phyloP scores from a whole-genome alignment of 116 monocot genomes.

The Dioscorea cayenensis region DNA sequence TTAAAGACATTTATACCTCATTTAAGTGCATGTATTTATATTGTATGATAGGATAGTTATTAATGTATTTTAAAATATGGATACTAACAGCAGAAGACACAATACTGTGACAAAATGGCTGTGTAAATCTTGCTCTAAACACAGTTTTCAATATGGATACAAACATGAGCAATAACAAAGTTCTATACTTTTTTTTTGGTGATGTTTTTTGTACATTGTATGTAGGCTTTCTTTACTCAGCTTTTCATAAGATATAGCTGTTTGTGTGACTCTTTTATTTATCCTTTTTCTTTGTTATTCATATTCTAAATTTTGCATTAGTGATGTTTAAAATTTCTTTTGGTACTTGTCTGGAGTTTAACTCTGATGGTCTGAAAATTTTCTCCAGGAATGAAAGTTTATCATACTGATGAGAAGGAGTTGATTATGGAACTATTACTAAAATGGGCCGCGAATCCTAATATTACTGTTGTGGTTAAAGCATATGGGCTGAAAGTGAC shows the following conservation, averaged over 20 bases:
- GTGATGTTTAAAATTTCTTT: not conserved
- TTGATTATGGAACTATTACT: conserved; percentile 68
- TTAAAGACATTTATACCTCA: no score
- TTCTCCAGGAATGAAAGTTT: conserved; percentile 65
- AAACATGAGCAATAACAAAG: not conserved
- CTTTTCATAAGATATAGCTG: not conserved
- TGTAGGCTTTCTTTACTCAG: not conserved
- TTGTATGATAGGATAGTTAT: not conserved
- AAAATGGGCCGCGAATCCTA: conserved; percentile 80
- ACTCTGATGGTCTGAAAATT: not conserved
- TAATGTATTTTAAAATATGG: not conserved
- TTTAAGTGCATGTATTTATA: no score
- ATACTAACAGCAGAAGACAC: not conserved
- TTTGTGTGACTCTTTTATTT: not conserved
- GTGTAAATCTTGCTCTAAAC: not conserved
- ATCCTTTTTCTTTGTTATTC: not conserved
- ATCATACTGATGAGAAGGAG: conserved; percentile 62
- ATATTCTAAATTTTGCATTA: not conserved
- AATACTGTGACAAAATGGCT: not conserved
- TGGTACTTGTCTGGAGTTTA: no score
- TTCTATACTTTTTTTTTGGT: not conserved
- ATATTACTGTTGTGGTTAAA: conserved; percentile 51
- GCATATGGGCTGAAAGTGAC: conserved; percentile 70
- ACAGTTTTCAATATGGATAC: not conserved
- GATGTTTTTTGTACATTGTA: not conserved